Evolutionary conservation across 148 eudicot genomes (phyloP), one percentile per base, ranked within the genome.

Genomic region (Nepenthes gracilis): DNA sequence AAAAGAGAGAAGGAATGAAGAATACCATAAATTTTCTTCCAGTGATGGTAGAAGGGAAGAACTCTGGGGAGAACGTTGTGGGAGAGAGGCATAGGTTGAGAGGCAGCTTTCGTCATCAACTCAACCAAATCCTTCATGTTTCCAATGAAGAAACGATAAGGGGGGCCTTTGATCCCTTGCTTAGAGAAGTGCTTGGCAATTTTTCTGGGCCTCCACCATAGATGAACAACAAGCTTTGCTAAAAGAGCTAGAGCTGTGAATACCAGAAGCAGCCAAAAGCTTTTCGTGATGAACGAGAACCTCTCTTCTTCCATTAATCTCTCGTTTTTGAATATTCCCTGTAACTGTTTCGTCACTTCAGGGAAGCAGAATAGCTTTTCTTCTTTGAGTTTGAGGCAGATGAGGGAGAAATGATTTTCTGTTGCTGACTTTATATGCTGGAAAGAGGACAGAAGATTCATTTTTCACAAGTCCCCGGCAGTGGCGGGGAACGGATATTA

Each of bases 1-100:
- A 8, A 40, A 3, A 40, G 45, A 40, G 8, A 8, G 45, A 3
- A 40, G 45, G 8, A 8, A 40, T 49, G 53, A 49, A 11, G 15
- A 3, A 15, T 84, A 90, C 97, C 97, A 73, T 87, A 90, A 8
- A 90, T 70, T 73, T 87, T 87, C 80, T 87, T 87, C 97, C 97
- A 91, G 23, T 85, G 95, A 57, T 91, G 97, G 62, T 87, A 87
- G 73, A 91, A 91, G 57, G 97, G 83, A 59, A 91, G 95, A 23
- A 87, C 97, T 61, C 97, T 78, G 36, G 97, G 96, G 33, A 91
- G 92, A 4, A 91, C 83, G 59, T 91, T 81, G 59, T 91, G 95
- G 9, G 87, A 79, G 33, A 78, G 67, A 62, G 89, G 66, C 84
- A 91, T 83, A 43, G 89, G 82, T 64, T 81, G 81, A 59, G 92